Conservation (phyloP, 2,329 filamentous ascomycete genomes). For the Zymoseptoria brevis region DNA sequence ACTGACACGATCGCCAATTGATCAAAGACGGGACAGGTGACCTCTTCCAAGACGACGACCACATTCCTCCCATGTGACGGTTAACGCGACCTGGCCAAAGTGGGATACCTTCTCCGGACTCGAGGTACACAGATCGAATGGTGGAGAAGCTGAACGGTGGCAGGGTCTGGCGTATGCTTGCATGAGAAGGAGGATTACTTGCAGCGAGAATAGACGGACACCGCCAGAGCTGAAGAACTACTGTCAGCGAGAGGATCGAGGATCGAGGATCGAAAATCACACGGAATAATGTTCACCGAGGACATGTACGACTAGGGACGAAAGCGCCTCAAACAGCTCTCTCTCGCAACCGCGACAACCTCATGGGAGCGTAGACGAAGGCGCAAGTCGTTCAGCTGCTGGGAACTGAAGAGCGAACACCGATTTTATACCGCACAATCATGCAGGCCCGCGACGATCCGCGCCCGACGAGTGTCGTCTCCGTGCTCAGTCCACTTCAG, state of each 20-base stretch:
- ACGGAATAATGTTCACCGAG: not conserved
- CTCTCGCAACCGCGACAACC: not conserved
- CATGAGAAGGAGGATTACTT: not conserved
- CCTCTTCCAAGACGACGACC: not conserved
- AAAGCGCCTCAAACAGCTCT: not conserved
- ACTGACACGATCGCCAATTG: not conserved
- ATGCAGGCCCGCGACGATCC: not conserved
- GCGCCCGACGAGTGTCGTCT: slow-evolving; percentile 1
- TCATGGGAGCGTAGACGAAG: not conserved
- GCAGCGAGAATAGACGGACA: not conserved
- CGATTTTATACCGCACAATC: not conserved
- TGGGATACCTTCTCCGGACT: not conserved
- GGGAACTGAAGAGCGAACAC: not conserved
- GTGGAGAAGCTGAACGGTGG: not conserved
- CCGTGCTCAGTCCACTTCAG: slow-evolving; percentile 22
- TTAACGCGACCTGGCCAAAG: not conserved
- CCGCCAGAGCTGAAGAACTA: not conserved
- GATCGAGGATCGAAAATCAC: not conserved
- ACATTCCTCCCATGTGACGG: not conserved
- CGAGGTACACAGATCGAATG: not conserved
- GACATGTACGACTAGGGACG: not conserved
- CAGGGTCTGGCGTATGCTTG: not conserved
- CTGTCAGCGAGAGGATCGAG: not conserved
- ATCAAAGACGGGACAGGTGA: not conserved
- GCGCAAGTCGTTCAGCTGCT: not conserved